Conservation (phyloP, 2,329 filamentous ascomycete species). For the Verticillium dahliae region DNA sequence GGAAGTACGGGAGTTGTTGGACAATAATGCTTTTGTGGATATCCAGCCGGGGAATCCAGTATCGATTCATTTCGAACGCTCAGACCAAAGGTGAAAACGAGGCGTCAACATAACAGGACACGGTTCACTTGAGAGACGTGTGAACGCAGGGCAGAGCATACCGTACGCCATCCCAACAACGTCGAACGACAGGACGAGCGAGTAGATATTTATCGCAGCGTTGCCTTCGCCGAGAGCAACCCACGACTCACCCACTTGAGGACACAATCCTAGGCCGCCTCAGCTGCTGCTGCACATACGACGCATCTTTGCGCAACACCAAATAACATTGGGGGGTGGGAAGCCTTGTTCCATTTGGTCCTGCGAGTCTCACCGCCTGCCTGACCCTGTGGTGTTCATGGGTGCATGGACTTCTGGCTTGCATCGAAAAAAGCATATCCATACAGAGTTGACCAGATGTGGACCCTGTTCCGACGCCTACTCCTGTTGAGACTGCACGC, state of each 20-base stretch:
- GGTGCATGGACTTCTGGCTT: neutral
- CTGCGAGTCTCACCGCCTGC: neutral
- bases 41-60: slow-evolving; percentile 54
- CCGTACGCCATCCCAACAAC: neutral
- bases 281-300: neutral
- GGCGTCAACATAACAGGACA: neutral
- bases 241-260: neutral
- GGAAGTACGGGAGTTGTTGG: slow-evolving; percentile 50
- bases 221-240: slow-evolving; percentile 2
- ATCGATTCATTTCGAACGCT: slow-evolving; percentile 42
- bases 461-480: neutral
- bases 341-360: neutral
- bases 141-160: neutral
- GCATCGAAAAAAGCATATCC: neutral
- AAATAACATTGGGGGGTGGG: neutral
- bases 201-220: slow-evolving; percentile 10
- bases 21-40: slow-evolving; percentile 57
- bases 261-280: neutral
- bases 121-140: neutral
- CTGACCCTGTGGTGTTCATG: neutral
- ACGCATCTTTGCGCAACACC: neutral
- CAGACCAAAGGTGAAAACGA: neutral
- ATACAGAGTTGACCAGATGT: neutral
- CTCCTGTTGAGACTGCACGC: slow-evolving; percentile 5
- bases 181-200: neutral